Evolutionary conservation across 108 stramenopile genomes (phyloP).

Genomic region (Cafeteria roenbergensis): DNA sequence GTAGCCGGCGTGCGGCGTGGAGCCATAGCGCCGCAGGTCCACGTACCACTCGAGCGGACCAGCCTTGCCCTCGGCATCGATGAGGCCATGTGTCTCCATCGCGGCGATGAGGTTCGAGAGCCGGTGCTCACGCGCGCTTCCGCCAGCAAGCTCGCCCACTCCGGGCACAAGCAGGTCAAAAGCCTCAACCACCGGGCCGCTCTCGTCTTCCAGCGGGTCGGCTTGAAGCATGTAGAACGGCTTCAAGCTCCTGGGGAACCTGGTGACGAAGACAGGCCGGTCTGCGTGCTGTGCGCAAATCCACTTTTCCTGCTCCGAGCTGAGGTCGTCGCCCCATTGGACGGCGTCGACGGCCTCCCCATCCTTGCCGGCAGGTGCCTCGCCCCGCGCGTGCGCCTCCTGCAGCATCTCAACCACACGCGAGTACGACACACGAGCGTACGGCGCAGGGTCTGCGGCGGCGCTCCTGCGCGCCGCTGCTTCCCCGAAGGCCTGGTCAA

Average conservation of each 20-base stretch:
- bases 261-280: conserved; percentile 80
- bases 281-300: conserved; percentile 78
- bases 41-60: conserved; percentile 63
- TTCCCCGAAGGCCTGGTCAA: conserved; percentile 1
- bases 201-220: conserved; percentile 83
- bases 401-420: conserved; percentile 74
- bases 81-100: conserved; percentile 4
- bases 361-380: too few relatives aligned
- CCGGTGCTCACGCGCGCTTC: conserved; percentile 76
- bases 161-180: conserved; percentile 97
- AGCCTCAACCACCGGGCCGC: conserved; percentile 88
- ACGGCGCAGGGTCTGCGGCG: conserved; percentile 37
- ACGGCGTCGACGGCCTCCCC: conserved; percentile 75
- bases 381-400: too few relatives aligned
- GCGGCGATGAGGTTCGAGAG: conserved; percentile 29
- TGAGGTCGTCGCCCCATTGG: conserved; percentile 88
- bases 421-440: conserved; percentile 69
- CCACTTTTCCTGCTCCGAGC: conserved; percentile 93
- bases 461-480: not conserved
- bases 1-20: conserved; percentile 95
- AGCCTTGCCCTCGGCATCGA: not conserved
- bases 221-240: conserved; percentile 99
- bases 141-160: conserved; percentile 95
- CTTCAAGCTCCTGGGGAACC: conserved; percentile 91
- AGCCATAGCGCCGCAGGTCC: conserved; percentile 73